These are phyloP conservation scores for Dothideomycetes sp. DNA, from an alignment of 2,329 filamentous ascomycete genomes.

Conservation along the genomic window DNA sequence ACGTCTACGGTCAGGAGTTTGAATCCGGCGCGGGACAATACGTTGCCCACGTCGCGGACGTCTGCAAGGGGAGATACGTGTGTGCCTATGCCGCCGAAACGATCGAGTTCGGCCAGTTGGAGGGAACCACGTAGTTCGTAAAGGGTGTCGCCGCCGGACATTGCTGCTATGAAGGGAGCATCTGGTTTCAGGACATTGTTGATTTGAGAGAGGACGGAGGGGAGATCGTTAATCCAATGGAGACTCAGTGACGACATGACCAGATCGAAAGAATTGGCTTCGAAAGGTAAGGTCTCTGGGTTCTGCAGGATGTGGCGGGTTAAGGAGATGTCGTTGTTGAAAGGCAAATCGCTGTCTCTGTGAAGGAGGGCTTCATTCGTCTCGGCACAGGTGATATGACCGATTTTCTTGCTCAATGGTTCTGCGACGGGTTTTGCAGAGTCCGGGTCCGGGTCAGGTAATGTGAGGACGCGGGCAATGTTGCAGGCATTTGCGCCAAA, in stretches of 20 bases:
- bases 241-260: constrained; percentile 81
- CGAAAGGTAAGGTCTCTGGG: constrained; percentile 68
- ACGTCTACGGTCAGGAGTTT: constrained; percentile 94
- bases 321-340: constrained; percentile 65
- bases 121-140: constrained; percentile 89
- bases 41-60: constrained; percentile 78
- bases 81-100: constrained; percentile 81
- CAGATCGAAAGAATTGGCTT: constrained; percentile 71
- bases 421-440: constrained; percentile 50
- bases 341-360: constrained; percentile 65
- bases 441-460: constrained; percentile 54
- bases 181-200: constrained; percentile 85
- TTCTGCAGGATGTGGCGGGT: constrained; percentile 65
- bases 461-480: constrained; percentile 69
- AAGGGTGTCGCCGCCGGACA: constrained; percentile 90
- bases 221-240: constrained; percentile 97
- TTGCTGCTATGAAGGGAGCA: constrained; percentile 83
- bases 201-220: constrained; percentile 72
- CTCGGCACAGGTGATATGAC: constrained; percentile 70
- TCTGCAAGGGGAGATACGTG: constrained; percentile 88
- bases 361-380: constrained; percentile 69
- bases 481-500: constrained; percentile 95
- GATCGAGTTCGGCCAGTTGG: constrained; percentile 84
- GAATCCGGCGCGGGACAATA: constrained; percentile 81
- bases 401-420: constrained; percentile 62